A percentile compares a stretch with the other conserved stretches of the same genome.
phyloP scores from a whole-genome alignment of 176 grass and related monocot genomes.

The Oryza glumipatula region DNA sequence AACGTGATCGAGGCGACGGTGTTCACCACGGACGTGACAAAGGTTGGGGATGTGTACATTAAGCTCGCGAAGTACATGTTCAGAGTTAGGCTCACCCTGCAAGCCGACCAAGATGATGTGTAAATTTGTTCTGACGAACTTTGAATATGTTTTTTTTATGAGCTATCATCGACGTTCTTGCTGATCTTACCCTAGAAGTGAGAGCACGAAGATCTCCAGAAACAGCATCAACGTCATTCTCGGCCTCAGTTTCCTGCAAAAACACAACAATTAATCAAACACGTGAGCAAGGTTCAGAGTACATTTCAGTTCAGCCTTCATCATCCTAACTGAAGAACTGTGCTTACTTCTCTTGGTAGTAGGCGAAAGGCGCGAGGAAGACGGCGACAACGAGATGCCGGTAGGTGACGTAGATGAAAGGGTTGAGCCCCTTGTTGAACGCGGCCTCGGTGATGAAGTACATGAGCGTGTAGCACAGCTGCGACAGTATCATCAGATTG shows the following conservation, averaged over 20 bases:
- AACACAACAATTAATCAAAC: background rate
- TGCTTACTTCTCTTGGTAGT: slow-evolving; percentile 82
- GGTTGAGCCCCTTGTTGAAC: slow-evolving; percentile 76
- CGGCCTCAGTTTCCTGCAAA: slow-evolving; percentile 63
- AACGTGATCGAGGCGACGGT: slow-evolving; percentile 79
- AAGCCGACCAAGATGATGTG: slow-evolving; percentile 10
- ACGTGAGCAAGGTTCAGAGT: background rate
- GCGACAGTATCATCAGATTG: slow-evolving; percentile 66
- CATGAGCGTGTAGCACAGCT: slow-evolving; percentile 86
- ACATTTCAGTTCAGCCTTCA: background rate
- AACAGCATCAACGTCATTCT: slow-evolving; percentile 81
- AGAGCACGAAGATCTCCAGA: slow-evolving; percentile 73
- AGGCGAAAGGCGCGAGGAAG: slow-evolving; percentile 69
- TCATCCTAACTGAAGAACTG: background rate
- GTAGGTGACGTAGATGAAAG: slow-evolving; percentile 81
- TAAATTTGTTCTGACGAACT: background rate
- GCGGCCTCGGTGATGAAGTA: slow-evolving; percentile 91
- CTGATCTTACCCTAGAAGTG: slow-evolving; percentile 75
- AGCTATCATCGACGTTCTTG: background rate
- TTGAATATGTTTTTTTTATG: background rate
- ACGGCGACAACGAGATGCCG: slow-evolving; percentile 63
- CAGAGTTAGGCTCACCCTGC: slow-evolving; percentile 84
- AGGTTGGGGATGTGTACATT: slow-evolving; percentile 84
- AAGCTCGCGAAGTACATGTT: slow-evolving; percentile 96
- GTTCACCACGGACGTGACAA: slow-evolving; percentile 77